A percentile compares a stretch with the other conserved stretches of the same genome.
Evolutionary conservation across 2,329 filamentous ascomycete genomes (phyloP).

Genomic region (Hortaea sp.): DNA sequence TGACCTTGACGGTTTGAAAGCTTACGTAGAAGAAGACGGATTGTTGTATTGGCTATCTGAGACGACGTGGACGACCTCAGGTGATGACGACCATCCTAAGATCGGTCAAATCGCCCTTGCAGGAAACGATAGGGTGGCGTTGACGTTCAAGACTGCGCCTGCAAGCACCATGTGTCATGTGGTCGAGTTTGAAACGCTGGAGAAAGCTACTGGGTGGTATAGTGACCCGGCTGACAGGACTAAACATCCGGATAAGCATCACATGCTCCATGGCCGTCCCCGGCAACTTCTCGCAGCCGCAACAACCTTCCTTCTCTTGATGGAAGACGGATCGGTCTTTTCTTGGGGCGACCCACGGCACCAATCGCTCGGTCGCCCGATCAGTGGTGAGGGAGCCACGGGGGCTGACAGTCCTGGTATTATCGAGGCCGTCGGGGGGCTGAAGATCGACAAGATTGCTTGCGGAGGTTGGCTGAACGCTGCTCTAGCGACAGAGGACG

Average conservation of each 20-base stretch:
- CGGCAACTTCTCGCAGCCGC: conserved; percentile 26
- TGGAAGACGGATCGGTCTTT: conserved; percentile 27
- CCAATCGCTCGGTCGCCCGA: conserved; percentile 46
- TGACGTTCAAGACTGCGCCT: conserved; percentile 19
- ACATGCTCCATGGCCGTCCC: conserved; percentile 19
- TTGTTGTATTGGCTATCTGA: neutral
- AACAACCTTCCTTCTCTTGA: conserved; percentile 30
- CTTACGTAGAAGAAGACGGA: neutral
- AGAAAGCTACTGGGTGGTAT: conserved; percentile 19
- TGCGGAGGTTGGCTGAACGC: conserved; percentile 47
- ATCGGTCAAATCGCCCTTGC: conserved; percentile 18
- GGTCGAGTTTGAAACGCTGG: conserved; percentile 18
- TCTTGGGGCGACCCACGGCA: conserved; percentile 51
- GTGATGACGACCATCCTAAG: neutral
- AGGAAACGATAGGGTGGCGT: conserved; percentile 19
- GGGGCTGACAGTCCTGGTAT: conserved; percentile 38
- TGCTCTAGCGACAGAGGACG: conserved; percentile 45
- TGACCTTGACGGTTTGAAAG: conserved; percentile 22
- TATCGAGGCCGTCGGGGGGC: conserved; percentile 41
- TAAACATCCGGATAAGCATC: conserved; percentile 14
- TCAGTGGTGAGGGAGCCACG: conserved; percentile 22
- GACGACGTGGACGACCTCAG: neutral
- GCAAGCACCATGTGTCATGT: conserved; percentile 16
- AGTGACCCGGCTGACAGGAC: conserved; percentile 12
- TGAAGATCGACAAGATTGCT: conserved; percentile 45